Base-by-base conservation (phyloP, 495 filamentous ascomycete species). In the Hyphodiscus hymeniophilus region DNA sequence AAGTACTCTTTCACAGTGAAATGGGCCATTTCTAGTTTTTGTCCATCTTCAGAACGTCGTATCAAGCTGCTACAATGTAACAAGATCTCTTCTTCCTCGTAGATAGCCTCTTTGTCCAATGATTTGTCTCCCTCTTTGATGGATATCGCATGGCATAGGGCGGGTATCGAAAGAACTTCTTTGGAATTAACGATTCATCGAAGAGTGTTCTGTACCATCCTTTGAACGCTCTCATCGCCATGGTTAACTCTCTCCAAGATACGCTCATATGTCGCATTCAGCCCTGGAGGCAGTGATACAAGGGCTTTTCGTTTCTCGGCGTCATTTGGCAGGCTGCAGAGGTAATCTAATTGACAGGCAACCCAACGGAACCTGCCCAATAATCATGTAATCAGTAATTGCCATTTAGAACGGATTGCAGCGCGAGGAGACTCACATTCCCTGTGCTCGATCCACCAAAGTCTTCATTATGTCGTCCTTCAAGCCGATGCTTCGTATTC, bases 291-390 rank as follows among this genome's bases (percentile, higher is more conserved):
- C 11, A 68, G 48, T 13, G 42, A 31, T 6, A 42, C 54, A 11
- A 70, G 50, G 1, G 67, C 64, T 34, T 50, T 48, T 4, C 59
- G 56, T 3, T 58, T 52, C 2, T 52, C 59, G 10, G 38, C 30
- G 42, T 68, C 66, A 16, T 48, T 66, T 2, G 46, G 48, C 1
- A 58, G 50, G n/a, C 62, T 54, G 28, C 61, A 61, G 3, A 70
- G 54, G 34, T 65, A 62, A 45, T 69, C 66, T 32, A 69, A 45
- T 42, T 69, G 66, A 38, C 65, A 68, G 18, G 59, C 30, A 16
- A 67, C 64, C 65, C 67, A 70, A 18, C 65, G 57, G 45, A 70
- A 68, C 67, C 61, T 70, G 22, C 17, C n/a, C n/a, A n/a, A n/a
- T n/a, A n/a, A n/a, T n/a, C n/a, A n/a, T n/a, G n/a, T n/a, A n/a